Evolutionary conservation across 139 green algal genomes (phyloP).

Genomic region (Edaphochlamys debaryana): DNA sequence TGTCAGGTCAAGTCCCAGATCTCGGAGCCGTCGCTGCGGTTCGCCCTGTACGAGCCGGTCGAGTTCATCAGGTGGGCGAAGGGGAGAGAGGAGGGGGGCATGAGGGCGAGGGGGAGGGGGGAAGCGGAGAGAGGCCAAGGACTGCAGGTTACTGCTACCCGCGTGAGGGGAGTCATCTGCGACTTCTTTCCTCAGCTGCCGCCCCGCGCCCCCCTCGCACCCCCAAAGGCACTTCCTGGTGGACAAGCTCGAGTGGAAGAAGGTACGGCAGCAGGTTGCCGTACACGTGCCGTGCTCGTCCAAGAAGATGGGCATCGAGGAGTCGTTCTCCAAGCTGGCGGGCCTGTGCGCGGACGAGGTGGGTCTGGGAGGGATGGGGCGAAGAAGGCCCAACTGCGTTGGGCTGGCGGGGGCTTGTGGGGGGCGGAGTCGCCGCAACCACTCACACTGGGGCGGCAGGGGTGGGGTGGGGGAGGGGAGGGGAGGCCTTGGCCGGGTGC

Average conservation of each 20-base stretch:
- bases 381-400: no score
- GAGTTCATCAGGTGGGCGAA: conserved; percentile 90
- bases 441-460: no score
- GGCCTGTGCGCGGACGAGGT: conserved; percentile 85
- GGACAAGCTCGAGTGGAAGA: conserved; percentile 94
- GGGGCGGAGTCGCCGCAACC: no score
- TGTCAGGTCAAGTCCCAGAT: conserved; percentile 86
- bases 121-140: no score
- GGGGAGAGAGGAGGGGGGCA: no score
- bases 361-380: no score
- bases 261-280: conserved; percentile 86
- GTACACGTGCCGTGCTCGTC: conserved; percentile 96
- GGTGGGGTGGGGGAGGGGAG: not conserved
- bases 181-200: no score
- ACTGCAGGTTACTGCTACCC: no score
- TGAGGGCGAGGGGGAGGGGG: not conserved
- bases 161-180: no score
- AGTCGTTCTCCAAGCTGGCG: conserved; percentile 88
- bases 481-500: not conserved
- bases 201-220: no score
- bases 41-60: conserved; percentile 94
- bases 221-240: conserved; percentile 80
- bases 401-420: not conserved
- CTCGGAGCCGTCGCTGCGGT: conserved; percentile 77
- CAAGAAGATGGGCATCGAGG: conserved; percentile 98